Conservation (phyloP, 1,284 basidiomycete genomes). For the Moesziomyces parantarcticus region DNA sequence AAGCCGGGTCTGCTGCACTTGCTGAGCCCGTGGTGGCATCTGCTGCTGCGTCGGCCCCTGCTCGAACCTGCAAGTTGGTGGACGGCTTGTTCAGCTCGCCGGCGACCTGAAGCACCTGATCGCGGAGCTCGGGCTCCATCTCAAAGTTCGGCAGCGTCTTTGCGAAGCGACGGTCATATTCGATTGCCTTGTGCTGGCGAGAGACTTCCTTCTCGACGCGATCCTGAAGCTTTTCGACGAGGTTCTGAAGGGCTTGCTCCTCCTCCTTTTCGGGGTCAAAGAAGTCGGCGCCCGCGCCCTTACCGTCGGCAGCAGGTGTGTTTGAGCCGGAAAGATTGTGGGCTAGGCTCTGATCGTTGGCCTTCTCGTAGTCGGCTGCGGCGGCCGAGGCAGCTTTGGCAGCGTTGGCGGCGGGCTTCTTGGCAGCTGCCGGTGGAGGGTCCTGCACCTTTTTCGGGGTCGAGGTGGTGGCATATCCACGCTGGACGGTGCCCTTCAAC, state of each 20-base stretch:
- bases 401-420: slow-evolving; percentile 62
- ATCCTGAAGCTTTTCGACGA: slow-evolving; percentile 81
- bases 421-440: slow-evolving; percentile 54
- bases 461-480: slow-evolving; percentile 71
- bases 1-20: slow-evolving; percentile 7
- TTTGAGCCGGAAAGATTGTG: slow-evolving; percentile 30
- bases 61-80: slow-evolving; percentile 35
- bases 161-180: slow-evolving; percentile 83
- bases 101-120: slow-evolving; percentile 75
- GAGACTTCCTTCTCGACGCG: slow-evolving; percentile 88
- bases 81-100: slow-evolving; percentile 68
- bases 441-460: slow-evolving; percentile 79
- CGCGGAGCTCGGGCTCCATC: slow-evolving; percentile 74
- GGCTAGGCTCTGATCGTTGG: slow-evolving; percentile 39
- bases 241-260: slow-evolving; percentile 62
- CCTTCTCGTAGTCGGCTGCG: slow-evolving; percentile 44
- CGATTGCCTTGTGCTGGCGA: slow-evolving; percentile 78
- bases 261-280: slow-evolving; percentile 60
- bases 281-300: slow-evolving; percentile 5
- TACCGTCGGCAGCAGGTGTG: slow-evolving; percentile 11
- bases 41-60: slow-evolving; percentile 2
- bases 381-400: slow-evolving; percentile 37
- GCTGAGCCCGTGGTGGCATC: slow-evolving; percentile 4
- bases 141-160: slow-evolving; percentile 76
- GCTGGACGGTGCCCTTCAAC: slow-evolving; percentile 59